A percentile compares a stretch with the other conserved stretches of the same genome.
phyloP scores from a whole-genome alignment of 2,329 filamentous ascomycete species.

The Xylaria sp. region DNA sequence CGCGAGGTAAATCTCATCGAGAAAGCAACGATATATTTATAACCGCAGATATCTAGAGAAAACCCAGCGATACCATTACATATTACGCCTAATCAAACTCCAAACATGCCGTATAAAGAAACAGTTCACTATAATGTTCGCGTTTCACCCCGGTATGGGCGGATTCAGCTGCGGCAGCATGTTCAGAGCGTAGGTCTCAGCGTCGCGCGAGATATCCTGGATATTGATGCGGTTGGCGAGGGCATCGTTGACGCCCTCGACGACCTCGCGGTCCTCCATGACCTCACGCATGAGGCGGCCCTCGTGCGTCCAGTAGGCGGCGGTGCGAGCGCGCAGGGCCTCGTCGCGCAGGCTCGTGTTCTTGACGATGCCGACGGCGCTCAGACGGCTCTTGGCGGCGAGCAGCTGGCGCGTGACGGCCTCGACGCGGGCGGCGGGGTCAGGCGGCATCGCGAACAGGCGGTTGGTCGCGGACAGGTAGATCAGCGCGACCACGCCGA shows the following conservation, averaged over 20 bases:
- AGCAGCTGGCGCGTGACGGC: slow-evolving; percentile 61
- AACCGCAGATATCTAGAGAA: neutral
- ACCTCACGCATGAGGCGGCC: slow-evolving; percentile 72
- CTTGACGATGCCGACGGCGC: slow-evolving; percentile 74
- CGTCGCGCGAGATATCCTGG: slow-evolving; percentile 63
- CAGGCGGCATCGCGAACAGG: slow-evolving; percentile 69
- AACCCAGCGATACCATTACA: neutral
- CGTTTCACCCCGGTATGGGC: neutral
- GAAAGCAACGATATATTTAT: neutral
- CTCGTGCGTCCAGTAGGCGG: slow-evolving; percentile 83
- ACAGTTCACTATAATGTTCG: too few species aligned
- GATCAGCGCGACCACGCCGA: slow-evolving; percentile 65
- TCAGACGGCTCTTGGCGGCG: slow-evolving; percentile 67
- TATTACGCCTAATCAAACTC: neutral
- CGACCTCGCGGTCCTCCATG: slow-evolving; percentile 79
- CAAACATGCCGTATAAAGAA: neutral
- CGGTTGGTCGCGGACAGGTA: slow-evolving; percentile 82
- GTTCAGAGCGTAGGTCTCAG: slow-evolving; percentile 63
- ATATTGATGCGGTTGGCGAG: slow-evolving; percentile 69
- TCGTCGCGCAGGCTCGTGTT: slow-evolving; percentile 81
- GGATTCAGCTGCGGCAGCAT: slow-evolving; percentile 42
- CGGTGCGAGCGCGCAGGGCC: slow-evolving; percentile 67
- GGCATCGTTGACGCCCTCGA: slow-evolving; percentile 72
- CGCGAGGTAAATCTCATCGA: neutral
- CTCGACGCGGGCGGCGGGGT: slow-evolving; percentile 70